A percentile compares a stretch with the other conserved stretches of the same genome.
These are phyloP conservation scores for Corymbia calophylla DNA, from an alignment of 441 rosid genomes.

Conservation along the genomic window DNA sequence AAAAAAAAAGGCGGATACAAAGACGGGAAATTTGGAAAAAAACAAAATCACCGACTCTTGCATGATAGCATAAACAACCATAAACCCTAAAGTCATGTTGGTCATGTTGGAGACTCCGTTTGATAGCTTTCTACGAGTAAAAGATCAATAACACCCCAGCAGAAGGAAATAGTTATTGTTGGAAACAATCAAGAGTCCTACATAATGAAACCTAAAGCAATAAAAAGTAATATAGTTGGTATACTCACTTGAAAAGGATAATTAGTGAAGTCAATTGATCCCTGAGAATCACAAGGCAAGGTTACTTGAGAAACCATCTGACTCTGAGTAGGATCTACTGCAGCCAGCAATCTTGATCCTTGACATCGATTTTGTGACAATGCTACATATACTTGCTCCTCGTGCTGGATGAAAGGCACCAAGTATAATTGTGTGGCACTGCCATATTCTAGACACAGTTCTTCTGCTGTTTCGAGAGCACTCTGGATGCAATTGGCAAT, in stretches of 20 bases:
- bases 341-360: conserved; percentile 54
- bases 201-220: neutral
- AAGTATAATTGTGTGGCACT: conserved; percentile 84
- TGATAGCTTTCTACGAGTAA: neutral
- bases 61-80: neutral
- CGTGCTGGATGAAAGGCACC: conserved; percentile 74
- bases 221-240: neutral
- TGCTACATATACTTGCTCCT: conserved; percentile 71
- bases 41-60: neutral
- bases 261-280: conserved; percentile 73
- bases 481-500: conserved; percentile 53
- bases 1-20: neutral
- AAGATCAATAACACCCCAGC: neutral
- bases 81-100: neutral
- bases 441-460: conserved; percentile 88
- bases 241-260: conserved; percentile 82
- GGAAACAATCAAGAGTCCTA: neutral
- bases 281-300: conserved; percentile 80
- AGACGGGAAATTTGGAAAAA: neutral
- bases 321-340: conserved; percentile 47
- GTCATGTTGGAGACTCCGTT: neutral
- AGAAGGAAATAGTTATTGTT: neutral
- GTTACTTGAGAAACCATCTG: conserved; percentile 73
- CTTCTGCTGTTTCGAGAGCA: conserved; percentile 42
- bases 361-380: conserved; percentile 55